Evolutionary conservation across 768 basidiomycete species (phyloP).

Genomic region (Inosperma sp.): DNA sequence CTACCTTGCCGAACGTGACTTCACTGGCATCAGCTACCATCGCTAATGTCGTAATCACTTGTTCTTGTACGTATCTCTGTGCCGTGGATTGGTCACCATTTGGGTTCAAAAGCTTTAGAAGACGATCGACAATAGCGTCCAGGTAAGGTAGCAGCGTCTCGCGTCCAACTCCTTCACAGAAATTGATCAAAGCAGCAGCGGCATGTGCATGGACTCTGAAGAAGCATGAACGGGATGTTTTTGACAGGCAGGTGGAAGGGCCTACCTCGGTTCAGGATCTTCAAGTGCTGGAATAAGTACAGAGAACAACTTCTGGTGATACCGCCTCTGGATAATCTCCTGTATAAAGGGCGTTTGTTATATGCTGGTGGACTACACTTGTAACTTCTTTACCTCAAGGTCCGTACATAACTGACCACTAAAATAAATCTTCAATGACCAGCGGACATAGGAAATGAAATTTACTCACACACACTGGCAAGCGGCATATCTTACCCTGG

Average conservation of each 20-base stretch:
- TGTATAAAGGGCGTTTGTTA: conserved; percentile 66
- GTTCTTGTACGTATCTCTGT: conserved; percentile 75
- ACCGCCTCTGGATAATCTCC: conserved; percentile 75
- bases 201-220: conserved; percentile 80
- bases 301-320: conserved; percentile 62
- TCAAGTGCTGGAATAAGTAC: conserved; percentile 69
- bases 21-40: conserved; percentile 89
- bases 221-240: background rate
- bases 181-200: conserved; percentile 84
- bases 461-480: conserved; percentile 78
- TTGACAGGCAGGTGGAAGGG: background rate
- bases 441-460: background rate
- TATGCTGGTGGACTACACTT: conserved; percentile 33
- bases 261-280: conserved; percentile 66
- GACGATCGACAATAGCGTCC: conserved; percentile 70
- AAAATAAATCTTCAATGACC: conserved; percentile 9
- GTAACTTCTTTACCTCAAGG: conserved; percentile 53
- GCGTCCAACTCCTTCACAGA: conserved; percentile 80
- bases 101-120: conserved; percentile 63
- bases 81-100: conserved; percentile 39
- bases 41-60: conserved; percentile 81
- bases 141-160: conserved; percentile 73
- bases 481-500: conserved; percentile 69
- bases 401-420: conserved; percentile 90
- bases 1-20: conserved; percentile 66